Conservation (phyloP, 202 grass and related monocot genomes). For the Zizania palustris region DNA sequence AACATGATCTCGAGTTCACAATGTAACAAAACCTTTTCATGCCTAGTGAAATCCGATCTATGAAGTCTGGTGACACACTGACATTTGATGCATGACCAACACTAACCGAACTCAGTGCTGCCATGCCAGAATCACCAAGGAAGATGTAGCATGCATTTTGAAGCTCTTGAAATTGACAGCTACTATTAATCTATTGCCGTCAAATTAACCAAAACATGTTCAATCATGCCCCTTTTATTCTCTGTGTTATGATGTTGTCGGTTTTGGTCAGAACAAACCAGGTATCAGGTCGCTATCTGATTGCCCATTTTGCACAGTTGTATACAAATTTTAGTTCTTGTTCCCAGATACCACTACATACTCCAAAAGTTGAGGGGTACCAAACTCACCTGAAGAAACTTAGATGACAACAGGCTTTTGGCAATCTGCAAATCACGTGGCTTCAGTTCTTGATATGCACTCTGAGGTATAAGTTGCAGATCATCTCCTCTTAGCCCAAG, state of each 20-base stretch:
- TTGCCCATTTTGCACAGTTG: no score
- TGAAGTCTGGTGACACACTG: neutral
- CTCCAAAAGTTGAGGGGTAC: constrained; percentile 18
- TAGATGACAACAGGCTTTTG: constrained; percentile 78
- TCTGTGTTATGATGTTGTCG: no score
- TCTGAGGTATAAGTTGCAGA: constrained; percentile 74
- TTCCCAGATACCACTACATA: neutral
- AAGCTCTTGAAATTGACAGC: no score
- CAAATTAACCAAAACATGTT: no score
- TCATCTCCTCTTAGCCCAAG: constrained; percentile 76
- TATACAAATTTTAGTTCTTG: neutral
- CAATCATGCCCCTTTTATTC: no score
- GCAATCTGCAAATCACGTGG: constrained; percentile 69
- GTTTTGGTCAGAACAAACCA: no score
- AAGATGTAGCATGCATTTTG: no score
- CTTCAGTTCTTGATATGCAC: constrained; percentile 64
- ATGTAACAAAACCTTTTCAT: neutral
- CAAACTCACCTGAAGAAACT: constrained; percentile 63
- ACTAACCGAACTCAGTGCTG: no score
- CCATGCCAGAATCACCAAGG: no score
- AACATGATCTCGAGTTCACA: neutral
- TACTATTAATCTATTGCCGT: no score
- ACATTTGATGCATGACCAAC: no score
- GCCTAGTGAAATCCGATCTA: neutral
- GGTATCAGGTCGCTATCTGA: no score